Percentiles rank a stretch among this genome's conserved stretches.
Evolutionary conservation across 495 filamentous ascomycete species (phyloP).

Genomic region (Aspergillus funiculosus): DNA sequence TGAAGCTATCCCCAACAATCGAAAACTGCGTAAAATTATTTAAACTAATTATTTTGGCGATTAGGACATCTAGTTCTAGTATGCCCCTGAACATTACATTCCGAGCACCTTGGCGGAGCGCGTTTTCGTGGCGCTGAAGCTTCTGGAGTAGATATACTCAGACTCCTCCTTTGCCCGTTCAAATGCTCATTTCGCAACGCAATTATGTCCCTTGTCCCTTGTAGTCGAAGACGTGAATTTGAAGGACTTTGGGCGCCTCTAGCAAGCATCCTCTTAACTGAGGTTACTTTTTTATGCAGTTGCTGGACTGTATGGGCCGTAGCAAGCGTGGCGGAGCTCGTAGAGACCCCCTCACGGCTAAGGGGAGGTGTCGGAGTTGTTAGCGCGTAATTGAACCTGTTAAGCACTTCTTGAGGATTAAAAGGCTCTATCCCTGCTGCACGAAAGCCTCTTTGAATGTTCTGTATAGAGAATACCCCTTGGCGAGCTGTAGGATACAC

Average conservation of each 20-base stretch:
- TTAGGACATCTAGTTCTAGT: background rate
- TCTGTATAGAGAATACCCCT: slow-evolving; percentile 8
- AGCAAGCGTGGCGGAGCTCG: background rate
- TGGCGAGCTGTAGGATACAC: slow-evolving; percentile 10
- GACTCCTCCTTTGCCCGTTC: background rate
- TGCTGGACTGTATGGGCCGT: background rate
- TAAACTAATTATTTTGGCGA: background rate
- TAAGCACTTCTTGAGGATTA: background rate
- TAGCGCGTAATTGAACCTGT: background rate
- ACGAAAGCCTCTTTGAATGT: slow-evolving; percentile 13
- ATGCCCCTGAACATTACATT: background rate
- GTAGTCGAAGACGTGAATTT: background rate
- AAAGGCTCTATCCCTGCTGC: background rate
- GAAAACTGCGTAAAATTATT: background rate
- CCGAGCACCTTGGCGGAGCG: background rate
- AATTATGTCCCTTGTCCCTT: background rate
- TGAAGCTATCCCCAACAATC: background rate
- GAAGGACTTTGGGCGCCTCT: background rate
- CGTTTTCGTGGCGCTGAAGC: background rate
- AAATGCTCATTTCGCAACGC: background rate
- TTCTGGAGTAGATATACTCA: background rate
- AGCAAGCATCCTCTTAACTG: background rate
- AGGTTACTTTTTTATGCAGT: background rate
- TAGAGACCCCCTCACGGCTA: background rate
- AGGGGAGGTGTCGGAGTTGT: background rate